Percentiles rank a stretch among this genome's conserved stretches.
These are phyloP conservation scores for Malassezia vespertilionis DNA, from an alignment of 1,284 basidiomycete genomes.

Conservation along the genomic window DNA sequence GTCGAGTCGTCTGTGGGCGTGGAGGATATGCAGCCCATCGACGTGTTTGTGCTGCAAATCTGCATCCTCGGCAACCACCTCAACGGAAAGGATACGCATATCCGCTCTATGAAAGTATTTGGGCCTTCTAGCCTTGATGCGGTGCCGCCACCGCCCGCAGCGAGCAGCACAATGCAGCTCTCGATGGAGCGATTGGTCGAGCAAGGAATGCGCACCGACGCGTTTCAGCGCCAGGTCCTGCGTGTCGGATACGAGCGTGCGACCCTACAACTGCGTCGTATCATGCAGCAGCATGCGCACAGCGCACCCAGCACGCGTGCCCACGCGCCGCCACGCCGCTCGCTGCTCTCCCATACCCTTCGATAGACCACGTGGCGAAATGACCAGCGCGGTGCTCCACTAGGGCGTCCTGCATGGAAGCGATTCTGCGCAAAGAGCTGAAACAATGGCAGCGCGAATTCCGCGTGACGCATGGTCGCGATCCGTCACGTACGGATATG, in stretches of 20 bases:
- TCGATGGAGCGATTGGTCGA: slow-evolving; percentile 8
- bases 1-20: slow-evolving; percentile 21
- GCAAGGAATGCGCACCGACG: slow-evolving; percentile 9
- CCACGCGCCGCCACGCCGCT: slow-evolving; percentile 3
- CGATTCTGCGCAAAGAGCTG: slow-evolving; percentile 14
- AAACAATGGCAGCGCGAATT: slow-evolving; percentile 16
- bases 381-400: slow-evolving; percentile 7
- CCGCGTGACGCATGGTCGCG: slow-evolving; percentile 14
- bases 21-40: slow-evolving; percentile 57
- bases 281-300: slow-evolving; percentile 11
- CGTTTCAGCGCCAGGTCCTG: slow-evolving; percentile 7
- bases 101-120: slow-evolving; percentile 73
- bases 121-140: slow-evolving; percentile 49
- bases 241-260: slow-evolving; percentile 15
- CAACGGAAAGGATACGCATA: slow-evolving; percentile 97
- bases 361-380: slow-evolving; percentile 5
- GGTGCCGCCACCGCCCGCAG: not conserved
- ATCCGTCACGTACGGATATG: slow-evolving; percentile 13
- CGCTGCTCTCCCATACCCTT: slow-evolving; percentile 9
- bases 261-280: slow-evolving; percentile 5
- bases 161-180: no score
- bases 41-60: slow-evolving; percentile 79
- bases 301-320: not conserved
- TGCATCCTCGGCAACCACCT: slow-evolving; percentile 86
- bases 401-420: slow-evolving; percentile 10